Evolutionary conservation across 163 green algal genomes (phyloP), one percentile per base, ranked within the genome.

Genomic region (Volvox carteri): DNA sequence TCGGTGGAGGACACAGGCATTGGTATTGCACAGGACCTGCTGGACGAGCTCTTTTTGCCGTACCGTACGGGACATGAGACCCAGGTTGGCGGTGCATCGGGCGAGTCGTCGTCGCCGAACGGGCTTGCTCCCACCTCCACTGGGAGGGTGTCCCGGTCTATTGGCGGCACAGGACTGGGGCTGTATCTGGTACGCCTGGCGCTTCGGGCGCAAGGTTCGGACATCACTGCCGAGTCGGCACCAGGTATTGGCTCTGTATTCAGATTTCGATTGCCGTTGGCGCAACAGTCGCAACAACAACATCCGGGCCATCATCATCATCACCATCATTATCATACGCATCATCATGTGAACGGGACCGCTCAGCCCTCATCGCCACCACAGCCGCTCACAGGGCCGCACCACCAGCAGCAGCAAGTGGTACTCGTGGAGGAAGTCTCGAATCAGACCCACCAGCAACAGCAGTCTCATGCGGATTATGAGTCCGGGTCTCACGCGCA

Each of bases 161-260:
- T 76, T 54, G 88, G 56, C 7, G 84, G 89, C 30, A 93, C 68
- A 6, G 92, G 92, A 0, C 78, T 95, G 54, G 92, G 92, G 11
- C 75, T 95, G 70, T 95, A 95, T 74, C 88, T 95, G 21, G 92
- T 94, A 19, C 78, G 90, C 21, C 92, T 94, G 52, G 86, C 88
- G 41, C 84, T 95, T 37, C 87, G 74, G 37, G 77, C 72, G 21
- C 84, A 92, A 60, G 85, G 90, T 33, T 85, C 84, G 30, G 75
- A 75, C 46, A 77, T 95, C 0, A 54, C 35, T 4, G 90, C 84
- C 25, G 84, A 92, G 50, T 90, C 83, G 39, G 67, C 78, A 28
- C 50, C 75, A 0, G 89, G 89, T 23, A 28, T 89, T 1, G 89
- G 89, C 35, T 89, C 84, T 0, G 39, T 79, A 16, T 92, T 92